A percentile compares a stretch with the other conserved stretches of the same genome.
Evolutionary conservation across 441 rosid genomes (phyloP).

Genomic region (Melastoma candidum): DNA sequence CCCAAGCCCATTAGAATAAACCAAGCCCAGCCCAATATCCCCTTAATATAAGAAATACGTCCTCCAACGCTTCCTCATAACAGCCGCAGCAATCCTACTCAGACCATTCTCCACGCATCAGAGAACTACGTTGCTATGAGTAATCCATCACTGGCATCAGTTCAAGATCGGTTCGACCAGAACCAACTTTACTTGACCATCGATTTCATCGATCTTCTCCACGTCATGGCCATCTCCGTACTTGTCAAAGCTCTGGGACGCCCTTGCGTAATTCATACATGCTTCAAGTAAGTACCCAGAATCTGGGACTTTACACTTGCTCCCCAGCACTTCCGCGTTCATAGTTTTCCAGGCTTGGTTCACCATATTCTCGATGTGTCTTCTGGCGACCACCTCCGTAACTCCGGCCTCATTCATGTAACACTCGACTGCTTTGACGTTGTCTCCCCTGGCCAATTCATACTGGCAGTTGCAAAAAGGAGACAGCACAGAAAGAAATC

Average conservation of each 20-base stretch:
- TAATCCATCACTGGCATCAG: too few species aligned
- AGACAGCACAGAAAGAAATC: not conserved
- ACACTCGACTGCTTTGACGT: constrained; percentile 1
- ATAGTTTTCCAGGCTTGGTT: constrained; percentile 8
- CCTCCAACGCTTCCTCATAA: too few species aligned
- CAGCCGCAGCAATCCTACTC: too few species aligned
- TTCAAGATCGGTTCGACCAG: not conserved
- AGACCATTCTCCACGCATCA: too few species aligned
- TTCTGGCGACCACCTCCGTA: not conserved
- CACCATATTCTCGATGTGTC: not conserved
- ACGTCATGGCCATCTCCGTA: constrained; percentile 13
- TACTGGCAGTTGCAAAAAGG: not conserved
- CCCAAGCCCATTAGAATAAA: too few species aligned
- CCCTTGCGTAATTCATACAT: constrained; percentile 8
- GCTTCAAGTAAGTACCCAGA: not conserved
- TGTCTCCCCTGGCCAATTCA: constrained; percentile 5
- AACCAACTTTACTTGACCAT: not conserved
- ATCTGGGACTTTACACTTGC: not conserved
- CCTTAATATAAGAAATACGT: too few species aligned
- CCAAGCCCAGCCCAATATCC: too few species aligned
- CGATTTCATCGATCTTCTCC: not conserved
- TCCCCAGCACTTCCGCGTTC: not conserved
- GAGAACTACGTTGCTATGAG: too few species aligned
- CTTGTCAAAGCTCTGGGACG: constrained; percentile 12
- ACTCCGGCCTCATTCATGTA: constrained; percentile 7